These are phyloP conservation scores for Onygenales sp. DNA, from an alignment of 2,329 filamentous ascomycete genomes.

Conservation along the genomic window DNA sequence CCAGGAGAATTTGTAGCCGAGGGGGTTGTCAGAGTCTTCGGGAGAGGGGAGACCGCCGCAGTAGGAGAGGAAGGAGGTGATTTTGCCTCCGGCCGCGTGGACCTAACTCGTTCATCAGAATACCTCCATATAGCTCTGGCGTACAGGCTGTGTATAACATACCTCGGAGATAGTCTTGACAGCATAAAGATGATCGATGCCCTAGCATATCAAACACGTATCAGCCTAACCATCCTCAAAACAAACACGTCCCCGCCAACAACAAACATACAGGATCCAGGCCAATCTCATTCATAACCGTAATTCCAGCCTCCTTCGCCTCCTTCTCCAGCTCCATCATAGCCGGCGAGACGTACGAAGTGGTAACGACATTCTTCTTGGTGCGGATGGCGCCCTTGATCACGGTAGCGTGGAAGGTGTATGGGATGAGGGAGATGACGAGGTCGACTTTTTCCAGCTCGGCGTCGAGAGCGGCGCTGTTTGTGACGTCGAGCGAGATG, in stretches of 20 bases:
- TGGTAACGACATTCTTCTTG: constrained; percentile 96
- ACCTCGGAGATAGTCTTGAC: constrained; percentile 65
- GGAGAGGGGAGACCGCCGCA: constrained; percentile 68
- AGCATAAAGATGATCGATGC: constrained; percentile 54
- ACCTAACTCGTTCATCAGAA: constrained; percentile 47
- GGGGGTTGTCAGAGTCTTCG: constrained; percentile 74
- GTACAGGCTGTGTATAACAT: background rate
- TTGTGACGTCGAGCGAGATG: constrained; percentile 74
- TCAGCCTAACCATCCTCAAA: background rate
- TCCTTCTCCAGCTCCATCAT: constrained; percentile 81
- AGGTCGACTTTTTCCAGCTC: constrained; percentile 72
- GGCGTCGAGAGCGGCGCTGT: constrained; percentile 67
- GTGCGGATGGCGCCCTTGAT: constrained; percentile 88
- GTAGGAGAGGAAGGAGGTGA: constrained; percentile 71
- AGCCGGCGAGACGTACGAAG: constrained; percentile 82
- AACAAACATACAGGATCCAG: constrained; percentile 32
- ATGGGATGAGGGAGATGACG: constrained; percentile 77
- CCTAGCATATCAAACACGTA: constrained; percentile 13
- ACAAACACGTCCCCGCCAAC: background rate
- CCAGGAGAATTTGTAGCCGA: constrained; percentile 88
- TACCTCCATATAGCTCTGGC: background rate
- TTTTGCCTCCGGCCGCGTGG: constrained; percentile 79
- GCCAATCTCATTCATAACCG: constrained; percentile 96
- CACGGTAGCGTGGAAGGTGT: constrained; percentile 77
- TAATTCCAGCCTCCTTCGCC: constrained; percentile 84